Evolutionary conservation across 1,139 yeast genomes (phyloP), one percentile per base, ranked within the genome.

Genomic region (Debaryomycetaceae sp.): DNA sequence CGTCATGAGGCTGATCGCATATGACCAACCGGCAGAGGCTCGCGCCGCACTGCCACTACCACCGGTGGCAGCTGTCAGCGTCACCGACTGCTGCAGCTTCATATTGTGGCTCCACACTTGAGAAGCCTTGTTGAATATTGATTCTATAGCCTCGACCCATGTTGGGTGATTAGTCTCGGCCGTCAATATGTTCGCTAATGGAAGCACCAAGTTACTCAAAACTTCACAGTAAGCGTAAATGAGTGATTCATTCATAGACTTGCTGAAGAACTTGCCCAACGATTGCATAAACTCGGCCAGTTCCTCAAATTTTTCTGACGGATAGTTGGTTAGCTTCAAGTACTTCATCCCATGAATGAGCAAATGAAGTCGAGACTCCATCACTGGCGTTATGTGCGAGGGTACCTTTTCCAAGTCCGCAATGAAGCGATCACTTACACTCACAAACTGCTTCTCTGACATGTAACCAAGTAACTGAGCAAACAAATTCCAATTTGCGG

Each of bases 121-220:
- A 19, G 44, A 43, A 2, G 82, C 76, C 36, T 71, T 71, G 10
- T 70, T 56, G 49, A 73, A 82, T 2, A 88, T 73, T 13, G 64
- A 57, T 20, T 73, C 74, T 34, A 86, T 73, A 0, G 96, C 93
- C 31, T 78, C 83, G 0, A 82, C 80, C 99, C 98, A 93, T 1
- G 83, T 78, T 3, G 98, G 98, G 53, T 88, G 95, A 48, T 93
- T 91, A 1, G 88, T 88, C 52, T 93, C 99, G 0, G 96, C 98
- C 0, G 96, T 85, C 21, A 89, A 69, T 2, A 75, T 68, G 13
- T 86, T 93, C 0, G 96, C 95, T 25, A 91, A 58, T 0, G 97
- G 95, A 27, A 85, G 58, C 3, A 93, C 57, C 24, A 93, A 67
- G 37, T 75, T 80, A 33, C 83, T 71, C 26, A 89, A 65, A 1